A percentile compares a stretch with the other conserved stretches of the same genome.
Evolutionary conservation across 1,284 basidiomycete species (phyloP).

Genomic region (Ceratorhiza oryzae-sativae): DNA sequence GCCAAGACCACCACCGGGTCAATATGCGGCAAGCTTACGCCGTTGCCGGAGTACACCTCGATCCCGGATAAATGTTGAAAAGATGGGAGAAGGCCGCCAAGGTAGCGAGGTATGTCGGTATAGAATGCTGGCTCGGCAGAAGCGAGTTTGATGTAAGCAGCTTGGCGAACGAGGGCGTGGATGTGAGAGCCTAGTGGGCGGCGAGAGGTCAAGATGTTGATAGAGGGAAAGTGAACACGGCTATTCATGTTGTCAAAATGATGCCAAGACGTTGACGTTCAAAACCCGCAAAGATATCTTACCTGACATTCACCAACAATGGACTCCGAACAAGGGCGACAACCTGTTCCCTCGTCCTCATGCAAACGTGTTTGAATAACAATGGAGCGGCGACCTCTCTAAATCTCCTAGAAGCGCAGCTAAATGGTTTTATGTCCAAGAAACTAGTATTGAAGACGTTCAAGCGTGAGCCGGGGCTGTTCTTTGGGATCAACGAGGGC

Average conservation of each 20-base stretch:
- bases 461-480: not conserved
- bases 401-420: conserved; percentile 4
- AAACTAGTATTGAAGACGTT: conserved; percentile 2
- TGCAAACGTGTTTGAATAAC: conserved; percentile 7
- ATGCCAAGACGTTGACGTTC: not conserved
- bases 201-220: conserved; percentile 29
- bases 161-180: conserved; percentile 8
- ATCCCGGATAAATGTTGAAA: not conserved
- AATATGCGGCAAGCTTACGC: conserved; percentile 1
- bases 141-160: not conserved
- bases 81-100: not conserved
- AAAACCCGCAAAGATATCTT: not conserved
- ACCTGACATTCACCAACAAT: conserved; percentile 11
- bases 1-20: conserved; percentile 1
- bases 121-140: conserved; percentile 29
- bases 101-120: conserved; percentile 12
- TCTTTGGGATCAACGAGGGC: not conserved
- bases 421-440: conserved; percentile 20
- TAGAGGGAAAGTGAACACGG: conserved; percentile 22
- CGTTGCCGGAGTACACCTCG: conserved; percentile 15
- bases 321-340: conserved; percentile 7
- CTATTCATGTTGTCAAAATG: not conserved
- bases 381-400: conserved; percentile 22
- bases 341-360: conserved; percentile 27
- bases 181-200: conserved; percentile 26